Evolutionary conservation across 371 early-diverging fungal species (phyloP), one percentile per base, ranked within the genome.

Genomic region (Umbelopsis sp.): DNA sequence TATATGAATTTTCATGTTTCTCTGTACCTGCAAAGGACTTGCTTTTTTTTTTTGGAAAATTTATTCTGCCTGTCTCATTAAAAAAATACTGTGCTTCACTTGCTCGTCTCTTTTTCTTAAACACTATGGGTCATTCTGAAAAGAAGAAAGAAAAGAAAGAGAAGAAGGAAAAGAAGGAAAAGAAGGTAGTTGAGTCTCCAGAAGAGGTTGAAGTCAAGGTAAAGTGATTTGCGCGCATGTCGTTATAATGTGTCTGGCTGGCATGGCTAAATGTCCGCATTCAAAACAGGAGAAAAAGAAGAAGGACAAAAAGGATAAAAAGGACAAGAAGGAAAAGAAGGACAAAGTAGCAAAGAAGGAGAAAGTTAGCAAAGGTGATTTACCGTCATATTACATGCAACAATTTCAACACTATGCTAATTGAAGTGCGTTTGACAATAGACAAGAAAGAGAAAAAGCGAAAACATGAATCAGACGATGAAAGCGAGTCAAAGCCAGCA

Each of bases 391-490:
- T 14, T 29, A 4, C 16, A 11, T 35, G 25, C 8, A 32, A 7
- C 35, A 35, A 29, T 35, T 18, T 57, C 18, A 11, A 35, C 48
- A 48, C 1, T 1, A 20, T 12, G 20, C 16, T 48, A 20, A n/a
- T 63, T 63, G 10, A 51, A 18, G 9, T 16, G 25, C 14, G 46
- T 37, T 44, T 38, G 35, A 24, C n/a, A 11, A 52, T 18, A 57
- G 66, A 12, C 22, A 63, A 69, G 67, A 74, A 74, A 63, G 68
- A 69, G 22, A 52, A 50, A 35, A 70, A 74, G 32, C 67, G 69
- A 14, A 69, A 72, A 24, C 57, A 50, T 16, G 73, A 69, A 25
- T 64, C 69, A 44, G 73, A 73, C 20, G 52, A 50, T 32, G 63
- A 51, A 29, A 66, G 53, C 35, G 18, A 63, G 41, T 18, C 63